Conservation (phyloP, 1,284 basidiomycete species). For the Ustilago vetiveriae region DNA sequence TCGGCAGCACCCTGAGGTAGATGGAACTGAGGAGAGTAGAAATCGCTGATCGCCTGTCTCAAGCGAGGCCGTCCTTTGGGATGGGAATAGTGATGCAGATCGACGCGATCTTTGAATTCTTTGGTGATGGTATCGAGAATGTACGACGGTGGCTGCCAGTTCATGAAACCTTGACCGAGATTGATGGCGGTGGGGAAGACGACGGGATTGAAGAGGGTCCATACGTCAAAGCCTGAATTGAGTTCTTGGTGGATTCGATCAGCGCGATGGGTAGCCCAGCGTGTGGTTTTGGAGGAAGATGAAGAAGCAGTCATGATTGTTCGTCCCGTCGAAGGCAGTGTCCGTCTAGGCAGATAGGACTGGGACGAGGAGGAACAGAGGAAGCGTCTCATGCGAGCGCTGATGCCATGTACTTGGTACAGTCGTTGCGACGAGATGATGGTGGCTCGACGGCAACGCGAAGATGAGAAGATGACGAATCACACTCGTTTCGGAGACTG, state of each 20-base stretch:
- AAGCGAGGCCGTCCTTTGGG: conserved; percentile 61
- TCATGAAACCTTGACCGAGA: conserved; percentile 67
- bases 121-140: conserved; percentile 45
- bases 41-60: conserved; percentile 54
- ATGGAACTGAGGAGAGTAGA: conserved; percentile 45
- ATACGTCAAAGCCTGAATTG: conserved; percentile 60
- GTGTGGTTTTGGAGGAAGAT: conserved; percentile 6
- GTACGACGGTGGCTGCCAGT: conserved; percentile 61
- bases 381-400: conserved; percentile 15
- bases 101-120: conserved; percentile 44
- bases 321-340: conserved; percentile 1
- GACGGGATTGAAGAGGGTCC: conserved; percentile 64
- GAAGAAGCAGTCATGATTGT: conserved; percentile 29
- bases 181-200: conserved; percentile 65
- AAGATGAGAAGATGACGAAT: too few species aligned
- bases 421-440: not conserved
- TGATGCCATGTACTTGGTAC: not conserved
- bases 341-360: not conserved
- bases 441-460: not conserved
- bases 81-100: conserved; percentile 65
- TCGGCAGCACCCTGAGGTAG: conserved; percentile 51
- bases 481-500: too few species aligned
- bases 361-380: not conserved
- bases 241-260: conserved; percentile 53
- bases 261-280: conserved; percentile 42